Evolutionary conservation across 495 filamentous ascomycete genomes (phyloP).

Genomic region (Neurospora intermedia): DNA sequence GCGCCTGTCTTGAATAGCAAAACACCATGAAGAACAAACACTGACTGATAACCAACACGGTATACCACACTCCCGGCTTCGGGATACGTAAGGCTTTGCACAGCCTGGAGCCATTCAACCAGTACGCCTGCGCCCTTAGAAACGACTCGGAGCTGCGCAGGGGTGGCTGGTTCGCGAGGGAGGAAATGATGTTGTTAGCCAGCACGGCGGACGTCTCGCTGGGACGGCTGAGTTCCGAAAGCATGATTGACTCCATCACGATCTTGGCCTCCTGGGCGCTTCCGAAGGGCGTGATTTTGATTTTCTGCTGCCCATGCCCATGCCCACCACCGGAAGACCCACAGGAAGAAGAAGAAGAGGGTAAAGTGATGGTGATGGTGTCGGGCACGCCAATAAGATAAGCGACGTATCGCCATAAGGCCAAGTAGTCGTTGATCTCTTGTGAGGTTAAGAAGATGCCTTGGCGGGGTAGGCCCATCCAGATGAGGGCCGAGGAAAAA

Average conservation of each 20-base stretch:
- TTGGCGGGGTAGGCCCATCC: conserved; percentile 58
- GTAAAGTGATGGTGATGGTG: neutral
- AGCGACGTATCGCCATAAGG: conserved; percentile 65
- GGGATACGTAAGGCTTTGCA: conserved; percentile 50
- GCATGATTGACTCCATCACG: conserved; percentile 54
- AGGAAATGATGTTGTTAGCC: conserved; percentile 63
- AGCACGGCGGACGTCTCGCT: conserved; percentile 48
- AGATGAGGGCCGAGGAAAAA: conserved; percentile 59
- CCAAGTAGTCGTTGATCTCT: conserved; percentile 60
- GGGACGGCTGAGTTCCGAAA: conserved; percentile 50
- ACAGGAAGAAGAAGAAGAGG: neutral
- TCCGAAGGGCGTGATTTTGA: conserved; percentile 48
- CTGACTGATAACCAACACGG: conserved; percentile 52
- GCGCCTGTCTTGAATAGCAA: conserved; percentile 36
- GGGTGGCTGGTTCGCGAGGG: conserved; percentile 52
- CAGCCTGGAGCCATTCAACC: conserved; percentile 56
- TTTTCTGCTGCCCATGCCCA: conserved; percentile 19
- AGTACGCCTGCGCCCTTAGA: conserved; percentile 53
- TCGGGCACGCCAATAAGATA: conserved; percentile 44
- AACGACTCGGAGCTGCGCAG: conserved; percentile 51
- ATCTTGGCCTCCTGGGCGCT: conserved; percentile 42
- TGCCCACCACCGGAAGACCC: too few species aligned
- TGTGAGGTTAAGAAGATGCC: conserved; percentile 53
- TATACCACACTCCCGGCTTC: conserved; percentile 45
- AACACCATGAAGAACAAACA: conserved; percentile 51